A percentile compares a stretch with the other conserved stretches of the same genome.
Conservation (phyloP, 2,329 filamentous ascomycete species). For the Epichloe glyceriae region DNA sequence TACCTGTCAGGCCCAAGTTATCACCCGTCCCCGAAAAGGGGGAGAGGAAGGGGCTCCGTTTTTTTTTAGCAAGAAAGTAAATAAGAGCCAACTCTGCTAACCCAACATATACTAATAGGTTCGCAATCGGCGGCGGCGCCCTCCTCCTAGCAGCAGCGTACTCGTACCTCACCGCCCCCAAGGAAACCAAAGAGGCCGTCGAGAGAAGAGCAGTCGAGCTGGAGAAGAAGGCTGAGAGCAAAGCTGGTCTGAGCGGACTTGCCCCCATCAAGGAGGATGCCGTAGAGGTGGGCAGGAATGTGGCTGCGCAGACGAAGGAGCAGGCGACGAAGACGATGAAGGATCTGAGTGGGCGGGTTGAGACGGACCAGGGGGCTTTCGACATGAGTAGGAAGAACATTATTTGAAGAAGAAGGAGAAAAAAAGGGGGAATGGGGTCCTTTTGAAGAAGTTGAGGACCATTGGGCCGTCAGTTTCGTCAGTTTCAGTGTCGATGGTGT, state of each 20-base stretch:
- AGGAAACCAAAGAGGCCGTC: conserved; percentile 4
- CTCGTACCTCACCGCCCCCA: conserved; percentile 14
- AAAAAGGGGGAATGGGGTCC: neutral
- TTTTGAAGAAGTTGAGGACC: neutral
- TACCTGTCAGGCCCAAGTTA: too few relatives aligned
- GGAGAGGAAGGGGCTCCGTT: neutral
- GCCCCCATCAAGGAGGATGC: conserved; percentile 9
- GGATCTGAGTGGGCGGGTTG: conserved; percentile 19
- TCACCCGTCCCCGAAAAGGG: too few relatives aligned
- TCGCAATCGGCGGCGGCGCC: conserved; percentile 16
- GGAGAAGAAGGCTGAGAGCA: neutral
- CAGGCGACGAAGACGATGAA: conserved; percentile 14
- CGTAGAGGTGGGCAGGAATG: neutral
- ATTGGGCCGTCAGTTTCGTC: neutral
- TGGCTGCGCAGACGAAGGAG: conserved; percentile 8
- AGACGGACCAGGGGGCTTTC: conserved; percentile 18
- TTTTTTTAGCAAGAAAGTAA: neutral
- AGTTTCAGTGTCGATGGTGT: too few relatives aligned
- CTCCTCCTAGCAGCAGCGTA: conserved; percentile 14
- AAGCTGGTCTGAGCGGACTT: neutral
- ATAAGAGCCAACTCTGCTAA: neutral
- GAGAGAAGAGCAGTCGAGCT: conserved; percentile 7
- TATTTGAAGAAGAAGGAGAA: too few relatives aligned
- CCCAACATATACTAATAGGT: conserved; percentile 8
- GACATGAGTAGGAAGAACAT: conserved; percentile 12